phyloP scores from a whole-genome alignment of 2,329 filamentous ascomycete species.

The Alternaria metachromatica region DNA sequence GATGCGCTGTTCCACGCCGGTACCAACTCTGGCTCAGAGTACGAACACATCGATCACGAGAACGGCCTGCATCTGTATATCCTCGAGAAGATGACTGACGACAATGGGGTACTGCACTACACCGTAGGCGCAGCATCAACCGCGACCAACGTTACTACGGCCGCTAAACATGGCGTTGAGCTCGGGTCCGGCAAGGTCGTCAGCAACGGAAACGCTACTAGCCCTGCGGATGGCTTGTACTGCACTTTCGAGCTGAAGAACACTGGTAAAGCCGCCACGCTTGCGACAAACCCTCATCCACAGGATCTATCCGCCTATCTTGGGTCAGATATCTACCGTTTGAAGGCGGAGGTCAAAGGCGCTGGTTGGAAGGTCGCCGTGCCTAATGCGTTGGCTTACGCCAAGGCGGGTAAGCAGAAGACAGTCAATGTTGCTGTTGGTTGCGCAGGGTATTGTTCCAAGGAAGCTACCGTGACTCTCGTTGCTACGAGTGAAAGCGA shows the following conservation, averaged over 20 bases:
- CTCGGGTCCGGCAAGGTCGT: slow-evolving; percentile 37
- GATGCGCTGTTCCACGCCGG: slow-evolving; percentile 64
- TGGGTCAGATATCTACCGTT: slow-evolving; percentile 56
- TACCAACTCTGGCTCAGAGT: slow-evolving; percentile 59
- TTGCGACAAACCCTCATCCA: slow-evolving; percentile 29
- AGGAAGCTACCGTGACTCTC: slow-evolving; percentile 51
- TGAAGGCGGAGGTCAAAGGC: slow-evolving; percentile 54
- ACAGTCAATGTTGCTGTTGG: slow-evolving; percentile 54
- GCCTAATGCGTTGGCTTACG: slow-evolving; percentile 49
- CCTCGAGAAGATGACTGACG: slow-evolving; percentile 52
- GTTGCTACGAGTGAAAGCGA: slow-evolving; percentile 55
- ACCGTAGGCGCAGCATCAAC: slow-evolving; percentile 57
- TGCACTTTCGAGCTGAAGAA: slow-evolving; percentile 59
- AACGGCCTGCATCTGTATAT: slow-evolving; percentile 62
- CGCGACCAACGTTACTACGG: slow-evolving; percentile 39
- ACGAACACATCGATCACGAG: slow-evolving; percentile 56
- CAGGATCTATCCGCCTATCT: slow-evolving; percentile 52
- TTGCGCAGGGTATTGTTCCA: slow-evolving; percentile 31
- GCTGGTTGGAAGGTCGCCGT: slow-evolving; percentile 57
- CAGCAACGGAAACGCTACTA: slow-evolving; percentile 12
- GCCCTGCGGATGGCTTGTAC: slow-evolving; percentile 47
- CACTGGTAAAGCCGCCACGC: slow-evolving; percentile 44
- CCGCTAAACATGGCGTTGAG: slow-evolving; percentile 46
- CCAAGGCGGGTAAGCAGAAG: slow-evolving; percentile 51
- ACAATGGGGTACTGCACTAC: slow-evolving; percentile 56